A percentile compares a stretch with the other conserved stretches of the same genome.
Conservation (phyloP, 495 filamentous ascomycete species). For the Podospora comata region DNA sequence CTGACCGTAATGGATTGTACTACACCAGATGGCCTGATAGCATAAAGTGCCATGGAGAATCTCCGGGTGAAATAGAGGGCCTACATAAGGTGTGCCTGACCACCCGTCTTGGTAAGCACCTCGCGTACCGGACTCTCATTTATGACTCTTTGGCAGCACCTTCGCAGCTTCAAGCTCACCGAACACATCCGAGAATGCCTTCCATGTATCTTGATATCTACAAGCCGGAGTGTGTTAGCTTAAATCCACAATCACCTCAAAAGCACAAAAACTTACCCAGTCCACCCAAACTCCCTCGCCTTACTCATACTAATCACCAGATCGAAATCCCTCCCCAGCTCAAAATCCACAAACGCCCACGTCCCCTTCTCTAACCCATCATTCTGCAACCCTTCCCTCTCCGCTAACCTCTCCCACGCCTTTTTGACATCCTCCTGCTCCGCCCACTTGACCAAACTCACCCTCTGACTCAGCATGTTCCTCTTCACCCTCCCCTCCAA, state of each 20-base stretch:
- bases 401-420: slow-evolving; percentile 45
- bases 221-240: not conserved
- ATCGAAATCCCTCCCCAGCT: slow-evolving; percentile 50
- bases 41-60: too few relatives aligned
- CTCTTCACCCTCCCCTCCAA: slow-evolving; percentile 32
- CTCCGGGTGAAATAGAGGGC: too few relatives aligned
- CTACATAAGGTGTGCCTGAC: too few relatives aligned
- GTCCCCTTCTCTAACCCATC: slow-evolving; percentile 54
- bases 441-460: slow-evolving; percentile 53
- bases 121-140: not conserved
- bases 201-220: slow-evolving; percentile 52
- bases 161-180: slow-evolving; percentile 42
- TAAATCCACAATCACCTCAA: not conserved
- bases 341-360: slow-evolving; percentile 52
- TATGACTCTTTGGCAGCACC: slow-evolving; percentile 31
- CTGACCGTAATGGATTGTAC: too few relatives aligned
- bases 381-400: slow-evolving; percentile 47
- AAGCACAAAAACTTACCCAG: slow-evolving; percentile 25
- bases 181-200: slow-evolving; percentile 46
- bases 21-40: too few relatives aligned
- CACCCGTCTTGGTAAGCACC: not conserved
- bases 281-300: slow-evolving; percentile 51
- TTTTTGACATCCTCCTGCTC: slow-evolving; percentile 49
- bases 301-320: slow-evolving; percentile 56
- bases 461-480: slow-evolving; percentile 41